These are phyloP conservation scores for Misopates orontium DNA, from an alignment of 257 asterid species.

Conservation along the genomic window DNA sequence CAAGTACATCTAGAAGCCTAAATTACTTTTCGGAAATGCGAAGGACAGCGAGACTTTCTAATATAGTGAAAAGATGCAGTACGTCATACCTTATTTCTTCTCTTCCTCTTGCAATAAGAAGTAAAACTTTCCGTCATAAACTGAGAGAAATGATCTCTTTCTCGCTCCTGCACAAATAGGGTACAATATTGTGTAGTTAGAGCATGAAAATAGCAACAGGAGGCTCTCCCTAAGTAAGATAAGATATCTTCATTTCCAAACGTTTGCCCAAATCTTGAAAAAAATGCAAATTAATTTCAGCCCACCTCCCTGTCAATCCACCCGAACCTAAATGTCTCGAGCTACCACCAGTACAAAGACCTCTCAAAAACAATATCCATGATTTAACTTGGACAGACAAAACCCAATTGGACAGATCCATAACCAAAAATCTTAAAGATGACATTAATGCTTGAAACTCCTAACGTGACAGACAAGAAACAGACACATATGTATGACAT, in stretches of 20 bases:
- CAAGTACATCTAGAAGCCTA: too few relatives aligned
- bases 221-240: neutral
- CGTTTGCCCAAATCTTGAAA: neutral
- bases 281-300: neutral
- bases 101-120: slow-evolving; percentile 96
- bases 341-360: neutral
- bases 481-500: neutral
- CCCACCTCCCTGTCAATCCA: neutral
- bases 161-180: slow-evolving; percentile 67
- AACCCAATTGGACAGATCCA: neutral
- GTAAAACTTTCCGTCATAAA: slow-evolving; percentile 95
- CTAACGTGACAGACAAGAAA: neutral
- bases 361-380: neutral
- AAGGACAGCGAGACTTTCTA: neutral
- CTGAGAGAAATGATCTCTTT: slow-evolving; percentile 96
- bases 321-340: neutral
- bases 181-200: too few relatives aligned
- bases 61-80: neutral
- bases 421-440: neutral
- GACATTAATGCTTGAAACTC: too few relatives aligned
- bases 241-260: neutral
- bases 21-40: too few relatives aligned
- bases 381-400: neutral
- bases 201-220: too few relatives aligned
- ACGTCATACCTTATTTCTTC: slow-evolving; percentile 77